Base-by-base conservation (phyloP, 1,284 basidiomycete genomes). In the Cutaneotrichosporon mucoides region DNA sequence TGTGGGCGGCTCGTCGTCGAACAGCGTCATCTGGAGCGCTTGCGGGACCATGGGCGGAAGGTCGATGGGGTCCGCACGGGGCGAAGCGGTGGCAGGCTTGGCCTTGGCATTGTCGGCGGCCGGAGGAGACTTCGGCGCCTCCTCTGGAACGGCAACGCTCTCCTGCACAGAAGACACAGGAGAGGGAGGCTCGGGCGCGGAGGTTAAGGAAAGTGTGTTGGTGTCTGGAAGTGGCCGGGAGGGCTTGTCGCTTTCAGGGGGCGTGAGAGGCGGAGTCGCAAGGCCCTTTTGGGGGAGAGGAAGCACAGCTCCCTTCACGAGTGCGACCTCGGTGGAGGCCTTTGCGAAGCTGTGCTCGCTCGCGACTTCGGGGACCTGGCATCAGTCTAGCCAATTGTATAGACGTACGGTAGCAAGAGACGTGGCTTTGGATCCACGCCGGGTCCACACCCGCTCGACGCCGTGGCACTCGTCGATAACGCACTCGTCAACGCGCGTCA, bases 401-500 rank as follows among this genome's bases (percentile, higher is more conserved):
- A 11, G 46, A 13, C 46, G 13, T 36, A 48, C 46, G 11, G 46
- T 48, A 11, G 46, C 46, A 36, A 48, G 46, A n/a, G 46, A 48
- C 46, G 34, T 48, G 46, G 46, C 13, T 33, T 48, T 48, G 44
- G 36, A 34, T 48, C 34, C 56, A 41, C 42, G 53, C 33, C 46
- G 33, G 10, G 33, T 46, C 42, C 53, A 55, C 12, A 51, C 37
- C 12, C 52, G 15, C 37, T 55, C 40, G 4, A 41, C 44, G 2
- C 57, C 57, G 10, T 48, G 47, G 48, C 57, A 59, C 48, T 55
- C 57, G 48, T 59, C 57, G n/a, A 59, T 45, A 35, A 59, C 55
- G 5, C 53, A 47, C 11, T 41, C 42, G 48, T 59, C 57, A 36
- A 59, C 43, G 1, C 47, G 47, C 13, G 38, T 35, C 6, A 53